A percentile compares a stretch with the other conserved stretches of the same genome.
phyloP scores from a whole-genome alignment of 169 alveolate species.

The Neospora caninum region DNA sequence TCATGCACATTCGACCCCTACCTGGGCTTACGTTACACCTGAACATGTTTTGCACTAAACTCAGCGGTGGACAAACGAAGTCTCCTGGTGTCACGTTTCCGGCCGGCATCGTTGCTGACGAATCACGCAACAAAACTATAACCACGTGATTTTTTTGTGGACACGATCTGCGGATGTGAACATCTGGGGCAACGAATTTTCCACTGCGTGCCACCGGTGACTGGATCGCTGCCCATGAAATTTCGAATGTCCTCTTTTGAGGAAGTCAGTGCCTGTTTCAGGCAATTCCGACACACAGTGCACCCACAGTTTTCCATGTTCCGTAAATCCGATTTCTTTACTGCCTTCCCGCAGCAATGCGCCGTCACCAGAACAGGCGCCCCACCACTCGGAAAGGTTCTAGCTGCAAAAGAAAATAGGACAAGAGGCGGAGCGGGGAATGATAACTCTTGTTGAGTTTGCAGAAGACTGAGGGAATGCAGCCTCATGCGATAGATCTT shows the following conservation, averaged over 20 bases:
- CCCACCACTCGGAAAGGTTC: neutral
- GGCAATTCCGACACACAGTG: slow-evolving; percentile 22
- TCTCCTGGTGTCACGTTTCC: too few relatives aligned
- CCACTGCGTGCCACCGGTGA: slow-evolving; percentile 9
- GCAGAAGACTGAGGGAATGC: too few relatives aligned
- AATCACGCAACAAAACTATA: neutral
- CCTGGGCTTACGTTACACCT: too few relatives aligned
- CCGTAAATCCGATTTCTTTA: neutral
- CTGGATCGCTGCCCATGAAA: slow-evolving; percentile 29
- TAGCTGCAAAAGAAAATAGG: neutral
- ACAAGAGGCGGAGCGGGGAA: neutral
- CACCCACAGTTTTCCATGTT: slow-evolving; percentile 3
- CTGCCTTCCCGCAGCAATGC: slow-evolving; percentile 24
- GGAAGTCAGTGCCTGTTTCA: neutral
- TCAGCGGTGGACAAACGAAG: too few relatives aligned
- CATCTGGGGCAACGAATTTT: slow-evolving; percentile 22
- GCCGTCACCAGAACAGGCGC: slow-evolving; percentile 31
- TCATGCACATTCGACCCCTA: too few relatives aligned
- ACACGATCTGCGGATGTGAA: neutral
- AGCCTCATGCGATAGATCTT: too few relatives aligned
- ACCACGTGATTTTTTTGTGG: neutral
- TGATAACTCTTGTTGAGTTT: neutral
- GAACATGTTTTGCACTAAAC: too few relatives aligned
- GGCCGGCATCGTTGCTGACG: too few relatives aligned
- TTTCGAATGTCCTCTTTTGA: slow-evolving; percentile 25